phyloP scores from a whole-genome alignment of 1,284 basidiomycete species.

The Hemileia vastatrix region DNA sequence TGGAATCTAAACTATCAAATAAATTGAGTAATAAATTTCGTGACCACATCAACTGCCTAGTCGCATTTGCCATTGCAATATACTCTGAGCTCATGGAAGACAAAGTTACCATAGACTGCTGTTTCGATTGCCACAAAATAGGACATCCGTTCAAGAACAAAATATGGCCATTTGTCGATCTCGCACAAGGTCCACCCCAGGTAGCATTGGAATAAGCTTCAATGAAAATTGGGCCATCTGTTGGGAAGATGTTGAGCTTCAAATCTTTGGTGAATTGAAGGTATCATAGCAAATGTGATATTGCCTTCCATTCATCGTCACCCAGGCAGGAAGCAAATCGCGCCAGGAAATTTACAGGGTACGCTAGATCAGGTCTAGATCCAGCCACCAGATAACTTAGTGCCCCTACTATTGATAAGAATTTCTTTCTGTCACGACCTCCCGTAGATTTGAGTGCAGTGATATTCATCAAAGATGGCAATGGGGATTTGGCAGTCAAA shows the following conservation, averaged over 20 bases:
- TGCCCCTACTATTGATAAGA: too few relatives aligned
- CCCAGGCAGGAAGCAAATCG: background rate
- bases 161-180: background rate
- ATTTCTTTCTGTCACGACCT: too few relatives aligned
- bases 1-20: background rate
- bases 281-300: too few relatives aligned
- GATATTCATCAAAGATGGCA: too few relatives aligned
- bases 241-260: too few relatives aligned
- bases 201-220: too few relatives aligned
- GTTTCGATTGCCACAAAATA: background rate
- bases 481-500: too few relatives aligned
- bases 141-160: background rate
- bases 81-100: background rate
- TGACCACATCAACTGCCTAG: background rate
- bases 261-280: too few relatives aligned
- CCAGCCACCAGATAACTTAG: too few relatives aligned
- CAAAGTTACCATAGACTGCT: background rate
- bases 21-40: background rate
- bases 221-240: too few relatives aligned
- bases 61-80: background rate
- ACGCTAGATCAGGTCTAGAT: too few relatives aligned
- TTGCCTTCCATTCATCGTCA: background rate
- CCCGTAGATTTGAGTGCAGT: too few relatives aligned
- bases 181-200: constrained; percentile 1
- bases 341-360: background rate